These are phyloP conservation scores for Aspergillus pseudotamarii DNA, from an alignment of 2,329 filamentous ascomycete genomes.

Conservation along the genomic window DNA sequence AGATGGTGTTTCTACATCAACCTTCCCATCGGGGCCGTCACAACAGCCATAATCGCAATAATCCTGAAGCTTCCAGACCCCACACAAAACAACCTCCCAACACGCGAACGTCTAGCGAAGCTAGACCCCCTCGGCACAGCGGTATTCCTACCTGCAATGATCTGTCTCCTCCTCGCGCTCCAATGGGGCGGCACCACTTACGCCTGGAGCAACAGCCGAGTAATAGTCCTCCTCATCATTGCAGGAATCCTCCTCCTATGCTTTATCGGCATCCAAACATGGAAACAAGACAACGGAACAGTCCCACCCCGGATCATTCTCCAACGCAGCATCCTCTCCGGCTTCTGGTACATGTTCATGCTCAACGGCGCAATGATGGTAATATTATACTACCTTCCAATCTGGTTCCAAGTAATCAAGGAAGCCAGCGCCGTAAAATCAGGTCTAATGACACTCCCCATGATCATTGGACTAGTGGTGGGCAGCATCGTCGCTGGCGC, in stretches of 20 bases:
- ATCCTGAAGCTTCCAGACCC: neutral
- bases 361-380: slow-evolving; percentile 9
- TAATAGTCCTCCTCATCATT: slow-evolving; percentile 14
- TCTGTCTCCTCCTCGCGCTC: slow-evolving; percentile 18
- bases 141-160: slow-evolving; percentile 7
- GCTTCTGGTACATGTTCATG: neutral
- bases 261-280: slow-evolving; percentile 9
- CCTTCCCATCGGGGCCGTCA: slow-evolving; percentile 14
- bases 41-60: slow-evolving; percentile 1
- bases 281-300: slow-evolving; percentile 7
- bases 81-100: neutral
- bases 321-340: slow-evolving; percentile 12
- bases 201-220: slow-evolving; percentile 10
- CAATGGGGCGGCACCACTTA: slow-evolving; percentile 20
- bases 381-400: slow-evolving; percentile 14
- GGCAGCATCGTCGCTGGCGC: neutral
- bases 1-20: slow-evolving; percentile 23
- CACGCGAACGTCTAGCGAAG: neutral
- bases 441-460: neutral
- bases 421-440: neutral
- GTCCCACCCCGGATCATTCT: slow-evolving; percentile 13
- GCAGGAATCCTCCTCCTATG: slow-evolving; percentile 4
- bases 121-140: slow-evolving; percentile 8
- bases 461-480: slow-evolving; percentile 1
- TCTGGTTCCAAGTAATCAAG: slow-evolving; percentile 8